Evolutionary conservation across 768 basidiomycete species (phyloP).

Genomic region (Lactarius trivialis): DNA sequence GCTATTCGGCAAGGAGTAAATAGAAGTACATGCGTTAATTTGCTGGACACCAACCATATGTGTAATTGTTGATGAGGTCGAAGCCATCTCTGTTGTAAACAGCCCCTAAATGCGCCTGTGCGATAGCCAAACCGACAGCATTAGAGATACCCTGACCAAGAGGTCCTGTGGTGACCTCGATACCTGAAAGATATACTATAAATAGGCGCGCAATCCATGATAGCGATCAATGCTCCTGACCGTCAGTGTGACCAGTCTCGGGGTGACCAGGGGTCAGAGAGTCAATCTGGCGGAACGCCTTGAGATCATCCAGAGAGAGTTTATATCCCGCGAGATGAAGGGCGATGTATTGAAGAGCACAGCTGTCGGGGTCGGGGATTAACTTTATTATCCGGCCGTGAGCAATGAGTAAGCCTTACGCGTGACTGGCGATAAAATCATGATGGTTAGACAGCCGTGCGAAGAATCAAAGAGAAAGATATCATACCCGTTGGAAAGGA

Average conservation of each 20-base stretch:
- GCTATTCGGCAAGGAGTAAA: constrained; percentile 37
- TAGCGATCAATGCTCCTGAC: constrained; percentile 27
- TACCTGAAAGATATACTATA: constrained; percentile 35
- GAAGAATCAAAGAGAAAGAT: background rate
- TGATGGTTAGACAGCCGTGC: constrained; percentile 11
- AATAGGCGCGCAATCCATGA: constrained; percentile 12
- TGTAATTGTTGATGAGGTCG: constrained; percentile 77
- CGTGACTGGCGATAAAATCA: constrained; percentile 46
- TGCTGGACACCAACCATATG: constrained; percentile 57
- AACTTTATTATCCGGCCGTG: too few species aligned
- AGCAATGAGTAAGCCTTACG: constrained; percentile 44
- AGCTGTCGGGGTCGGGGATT: constrained; percentile 39
- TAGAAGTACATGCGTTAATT: constrained; percentile 4
- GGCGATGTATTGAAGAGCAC: constrained; percentile 88
- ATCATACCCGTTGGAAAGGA: constrained; percentile 87
- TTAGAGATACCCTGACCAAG: constrained; percentile 94
- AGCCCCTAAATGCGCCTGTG: constrained; percentile 86
- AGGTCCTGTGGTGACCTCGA: constrained; percentile 93
- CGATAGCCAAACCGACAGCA: constrained; percentile 89
- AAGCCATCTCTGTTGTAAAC: constrained; percentile 84
- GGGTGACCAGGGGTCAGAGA: constrained; percentile 94
- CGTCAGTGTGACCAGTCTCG: constrained; percentile 64
- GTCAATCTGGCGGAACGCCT: constrained; percentile 85
- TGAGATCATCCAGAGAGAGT: constrained; percentile 86
- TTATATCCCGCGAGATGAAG: constrained; percentile 92